Base-by-base conservation (phyloP, 768 basidiomycete species). In the Suillus subaureus region DNA sequence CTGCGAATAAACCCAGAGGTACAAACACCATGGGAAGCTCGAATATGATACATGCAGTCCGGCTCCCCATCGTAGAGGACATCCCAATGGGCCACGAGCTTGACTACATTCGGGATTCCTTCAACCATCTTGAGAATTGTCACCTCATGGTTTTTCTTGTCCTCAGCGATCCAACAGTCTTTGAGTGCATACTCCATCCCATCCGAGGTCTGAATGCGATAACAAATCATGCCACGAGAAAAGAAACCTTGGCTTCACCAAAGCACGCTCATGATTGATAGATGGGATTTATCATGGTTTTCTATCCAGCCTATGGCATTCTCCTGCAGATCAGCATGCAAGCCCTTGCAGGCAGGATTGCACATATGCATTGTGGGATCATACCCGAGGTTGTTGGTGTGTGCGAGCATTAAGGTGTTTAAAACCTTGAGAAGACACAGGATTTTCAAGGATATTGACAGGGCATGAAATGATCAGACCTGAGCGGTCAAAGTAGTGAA, bases 291-390 rank as follows among this genome's bases (percentile, higher is more conserved):
- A 26, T 35, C 28, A 40, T 7, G 23, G 23, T 8, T 6, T 21
- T 40, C 39, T 61, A 39, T 31, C 31, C 33, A 43, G 4, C 56
- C 56, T 9, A 26, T 43, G 1, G 23, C 7, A 12, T 61, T 18
- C 26, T 39, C 40, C 18, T 23, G 7, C 33, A 58, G 56, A n/a
- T 40, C 4, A 15, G 2, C 6, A n/a, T 35, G 56, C 0, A 31
- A 6, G 31, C 37, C 60, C 26, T 61, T 23, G 43, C 39, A 28
- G 39, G 60, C 4, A 40, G 26, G 60, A 21, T 37, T 15, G 11
- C 33, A 35, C 26, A 61, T 61, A 6, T 61, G 60, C 26, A 61
- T 61, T 8, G 40, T 61, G 8, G 60, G 60, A 40, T 61, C 60
- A 12, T 40, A 61, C 15, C 60, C n/a, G 9, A 61, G 60, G 37